Conservation (phyloP, 2,329 filamentous ascomycete species). For the Claviceps pusilla region DNA sequence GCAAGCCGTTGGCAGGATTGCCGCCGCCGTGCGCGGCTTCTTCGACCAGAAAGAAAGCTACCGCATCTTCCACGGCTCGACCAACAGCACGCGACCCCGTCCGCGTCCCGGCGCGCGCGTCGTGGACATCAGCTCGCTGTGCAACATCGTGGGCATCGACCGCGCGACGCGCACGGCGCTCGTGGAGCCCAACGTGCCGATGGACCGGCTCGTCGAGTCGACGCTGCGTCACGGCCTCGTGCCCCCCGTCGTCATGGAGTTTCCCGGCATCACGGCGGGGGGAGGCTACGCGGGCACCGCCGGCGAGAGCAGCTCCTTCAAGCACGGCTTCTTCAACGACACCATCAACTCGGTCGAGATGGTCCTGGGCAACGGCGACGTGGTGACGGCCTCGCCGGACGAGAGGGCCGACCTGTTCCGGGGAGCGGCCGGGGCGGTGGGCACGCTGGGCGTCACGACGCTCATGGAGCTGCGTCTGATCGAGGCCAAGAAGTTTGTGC, state of each 20-base stretch:
- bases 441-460: conserved; percentile 53
- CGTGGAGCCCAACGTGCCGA: conserved; percentile 62
- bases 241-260: conserved; percentile 62
- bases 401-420: conserved; percentile 42
- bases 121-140: conserved; percentile 51
- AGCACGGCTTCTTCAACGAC: conserved; percentile 56
- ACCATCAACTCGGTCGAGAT: conserved; percentile 52
- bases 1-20: conserved; percentile 31
- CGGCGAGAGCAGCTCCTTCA: conserved; percentile 56
- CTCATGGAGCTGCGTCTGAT: conserved; percentile 49
- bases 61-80: conserved; percentile 63
- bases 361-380: conserved; percentile 50
- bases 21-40: conserved; percentile 31
- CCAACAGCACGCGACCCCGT: conserved; percentile 53
- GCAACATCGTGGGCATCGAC: conserved; percentile 50
- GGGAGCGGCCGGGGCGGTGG: conserved; percentile 52
- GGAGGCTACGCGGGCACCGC: conserved; percentile 58
- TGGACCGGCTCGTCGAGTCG: conserved; percentile 53
- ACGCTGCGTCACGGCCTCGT: conserved; percentile 52
- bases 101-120: conserved; percentile 15
- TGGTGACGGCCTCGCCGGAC: conserved; percentile 35
- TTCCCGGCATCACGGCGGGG: conserved; percentile 59
- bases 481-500: conserved; percentile 44
- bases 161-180: conserved; percentile 39
- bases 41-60: conserved; percentile 41